Conservation (phyloP, 202 grass and related monocot genomes). For the Eragrostis tef region DNA sequence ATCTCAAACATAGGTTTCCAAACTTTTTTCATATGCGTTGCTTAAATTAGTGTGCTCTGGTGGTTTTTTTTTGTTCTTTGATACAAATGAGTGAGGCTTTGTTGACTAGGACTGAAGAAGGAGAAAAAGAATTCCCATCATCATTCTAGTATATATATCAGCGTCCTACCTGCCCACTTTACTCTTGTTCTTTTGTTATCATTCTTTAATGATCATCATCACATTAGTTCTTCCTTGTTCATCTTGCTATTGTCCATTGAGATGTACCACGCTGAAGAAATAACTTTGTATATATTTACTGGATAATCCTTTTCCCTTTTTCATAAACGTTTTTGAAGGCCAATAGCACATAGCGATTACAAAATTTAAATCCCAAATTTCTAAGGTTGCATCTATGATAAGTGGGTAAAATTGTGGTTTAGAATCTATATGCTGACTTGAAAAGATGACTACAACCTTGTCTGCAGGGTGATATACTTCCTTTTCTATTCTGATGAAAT, state of each 20-base stretch:
- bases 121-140: not conserved
- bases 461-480: conserved; percentile 9
- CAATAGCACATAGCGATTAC: not conserved
- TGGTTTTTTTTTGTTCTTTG: conserved; percentile 13
- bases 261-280: not conserved
- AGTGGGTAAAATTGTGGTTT: conserved; percentile 28
- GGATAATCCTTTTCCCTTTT: conserved; percentile 3
- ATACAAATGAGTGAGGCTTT: not conserved
- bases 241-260: not conserved
- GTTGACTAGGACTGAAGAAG: not conserved
- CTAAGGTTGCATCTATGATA: not conserved
- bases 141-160: conserved; percentile 11
- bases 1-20: not conserved
- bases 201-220: conserved; percentile 9
- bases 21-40: not conserved
- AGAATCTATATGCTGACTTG: conserved; percentile 4
- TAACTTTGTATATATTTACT: not conserved
- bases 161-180: conserved; percentile 9
- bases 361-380: not conserved
- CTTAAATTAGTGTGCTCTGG: not conserved
- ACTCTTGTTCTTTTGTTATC: not conserved
- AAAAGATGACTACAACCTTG: conserved; percentile 25
- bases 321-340: not conserved
- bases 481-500: not conserved
- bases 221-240: not conserved